These are phyloP conservation scores for Diaporthe eres DNA, from an alignment of 2,329 filamentous ascomycete species.

Conservation along the genomic window DNA sequence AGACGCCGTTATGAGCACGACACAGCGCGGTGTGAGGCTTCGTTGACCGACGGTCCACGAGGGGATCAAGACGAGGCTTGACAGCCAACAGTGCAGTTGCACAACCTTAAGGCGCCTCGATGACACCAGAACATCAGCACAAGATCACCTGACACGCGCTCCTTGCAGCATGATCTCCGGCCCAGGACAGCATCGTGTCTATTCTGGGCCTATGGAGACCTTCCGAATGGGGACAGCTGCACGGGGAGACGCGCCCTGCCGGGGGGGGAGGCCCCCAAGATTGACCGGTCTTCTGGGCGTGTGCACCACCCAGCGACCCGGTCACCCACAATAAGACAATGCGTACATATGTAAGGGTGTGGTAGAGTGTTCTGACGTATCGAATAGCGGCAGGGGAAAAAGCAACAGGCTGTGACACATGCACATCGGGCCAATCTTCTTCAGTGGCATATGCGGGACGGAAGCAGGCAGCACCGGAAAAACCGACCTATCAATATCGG, in stretches of 20 bases:
- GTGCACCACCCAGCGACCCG: slow-evolving; percentile 3
- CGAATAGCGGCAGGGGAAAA: slow-evolving; percentile 20
- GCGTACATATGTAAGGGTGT: slow-evolving; percentile 28
- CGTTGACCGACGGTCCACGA: not conserved
- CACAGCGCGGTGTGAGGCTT: too few relatives aligned
- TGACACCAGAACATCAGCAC: slow-evolving; percentile 13
- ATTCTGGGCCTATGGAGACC: slow-evolving; percentile 7
- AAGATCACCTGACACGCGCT: slow-evolving; percentile 23
- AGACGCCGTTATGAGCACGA: not conserved
- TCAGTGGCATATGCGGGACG: slow-evolving; percentile 30
- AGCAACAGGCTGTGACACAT: slow-evolving; percentile 27
- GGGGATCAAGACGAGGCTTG: not conserved
- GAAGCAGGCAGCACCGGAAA: slow-evolving; percentile 30
- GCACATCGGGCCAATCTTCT: slow-evolving; percentile 32
- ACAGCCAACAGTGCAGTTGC: slow-evolving; percentile 10
- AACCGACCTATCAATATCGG: slow-evolving; percentile 31
- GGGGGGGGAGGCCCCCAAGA: not conserved
- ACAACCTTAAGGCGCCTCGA: slow-evolving; percentile 27
- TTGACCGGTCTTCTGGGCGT: slow-evolving; percentile 2
- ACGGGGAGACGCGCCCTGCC: slow-evolving; percentile 13
- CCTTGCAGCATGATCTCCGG: not conserved
- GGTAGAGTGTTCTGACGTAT: slow-evolving; percentile 8
- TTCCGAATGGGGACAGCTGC: slow-evolving; percentile 21
- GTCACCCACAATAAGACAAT: slow-evolving; percentile 20
- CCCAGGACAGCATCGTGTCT: slow-evolving; percentile 14